Evolutionary conservation across 2,329 filamentous ascomycete genomes (phyloP), one percentile per base, ranked within the genome.

Genomic region (Stagonosporopsis chrysanthemi): DNA sequence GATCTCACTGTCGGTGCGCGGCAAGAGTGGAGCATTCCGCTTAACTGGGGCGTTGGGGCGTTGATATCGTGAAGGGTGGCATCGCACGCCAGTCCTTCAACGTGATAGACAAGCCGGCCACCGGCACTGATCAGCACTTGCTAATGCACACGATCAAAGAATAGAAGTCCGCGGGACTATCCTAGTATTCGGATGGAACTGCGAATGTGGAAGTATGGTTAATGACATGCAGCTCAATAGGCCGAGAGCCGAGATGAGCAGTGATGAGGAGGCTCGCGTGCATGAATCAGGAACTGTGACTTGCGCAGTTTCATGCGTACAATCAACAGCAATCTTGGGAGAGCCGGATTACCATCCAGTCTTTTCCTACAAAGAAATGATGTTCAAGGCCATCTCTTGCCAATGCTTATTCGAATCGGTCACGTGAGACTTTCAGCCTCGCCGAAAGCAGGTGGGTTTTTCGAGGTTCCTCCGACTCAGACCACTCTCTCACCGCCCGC

Each of bases 401-500:
- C n/a, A 22, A 3, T 28, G 31, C 28, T 17, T 8, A 31, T 31
- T 22, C 26, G 14, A 17, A 1, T 35, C 44, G 48, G n/a, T 52
- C 55, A 58, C 55, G 49, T 58, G 55, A 45, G 4, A 17, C 2
- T 11, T 7, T 29, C 50, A 40, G 49, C 40, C 50, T 41, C 49
- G 33, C 55, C 8, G 31, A 42, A 15, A 33, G 39, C 9, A 11
- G 41, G 41, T 19, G 9, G 41, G 38, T 42, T 47, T 57, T 47
- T 52, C 38, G 52, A 60, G 61, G 60, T 61, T 56, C 61, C 59
- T 52, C 29, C 29, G 29, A 31, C 29, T 31, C 29, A 31, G 29
- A 31, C 29, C 29, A 11, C 8, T 2, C 29, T 28, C 59, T 63
- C 54, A 66, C 61, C 59, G 61, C 63, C 63, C 61, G 62, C 62